phyloP scores from a whole-genome alignment of 768 basidiomycete species.

The Psilocybe subaeruginosa region DNA sequence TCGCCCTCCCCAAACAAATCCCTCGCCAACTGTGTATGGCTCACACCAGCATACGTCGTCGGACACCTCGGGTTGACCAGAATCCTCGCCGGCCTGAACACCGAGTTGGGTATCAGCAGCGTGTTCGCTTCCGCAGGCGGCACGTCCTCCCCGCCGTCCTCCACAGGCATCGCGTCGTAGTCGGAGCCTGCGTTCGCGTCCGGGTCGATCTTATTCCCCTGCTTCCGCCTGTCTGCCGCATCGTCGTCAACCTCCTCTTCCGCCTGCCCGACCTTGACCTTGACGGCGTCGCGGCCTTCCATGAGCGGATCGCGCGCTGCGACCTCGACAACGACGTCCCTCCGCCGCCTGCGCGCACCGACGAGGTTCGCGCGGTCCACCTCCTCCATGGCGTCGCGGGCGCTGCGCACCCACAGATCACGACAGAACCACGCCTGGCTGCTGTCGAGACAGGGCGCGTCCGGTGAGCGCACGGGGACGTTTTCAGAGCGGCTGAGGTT shows the following conservation, averaged over 20 bases:
- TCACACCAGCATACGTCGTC: constrained; percentile 97
- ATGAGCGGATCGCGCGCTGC: constrained; percentile 35
- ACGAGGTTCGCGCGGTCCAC: constrained; percentile 45
- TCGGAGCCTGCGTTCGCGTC: constrained; percentile 88
- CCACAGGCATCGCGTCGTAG: constrained; percentile 83
- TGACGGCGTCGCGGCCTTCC: constrained; percentile 36
- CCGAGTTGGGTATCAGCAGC: constrained; percentile 82
- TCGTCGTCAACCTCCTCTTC: constrained; percentile 39
- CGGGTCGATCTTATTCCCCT: constrained; percentile 48
- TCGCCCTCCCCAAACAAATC: constrained; percentile 90
- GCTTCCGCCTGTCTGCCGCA: constrained; percentile 30
- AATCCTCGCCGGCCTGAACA: constrained; percentile 88
- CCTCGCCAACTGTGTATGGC: constrained; percentile 92
- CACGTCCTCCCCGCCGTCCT: constrained; percentile 51
- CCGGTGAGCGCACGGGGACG: constrained; percentile 61
- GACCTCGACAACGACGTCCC: constrained; percentile 33
- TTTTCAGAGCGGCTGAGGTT: constrained; percentile 73
- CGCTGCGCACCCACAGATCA: constrained; percentile 93
- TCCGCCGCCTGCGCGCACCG: constrained; percentile 30
- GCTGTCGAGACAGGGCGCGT: constrained; percentile 91
- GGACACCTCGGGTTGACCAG: constrained; percentile 96
- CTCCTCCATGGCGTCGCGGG: constrained; percentile 73
- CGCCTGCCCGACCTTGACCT: constrained; percentile 32
- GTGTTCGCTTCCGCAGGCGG: constrained; percentile 37
- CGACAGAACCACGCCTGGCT: constrained; percentile 98